phyloP scores from a whole-genome alignment of 805 yeast genomes.

The Vanderwaltozyma verrucispora region DNA sequence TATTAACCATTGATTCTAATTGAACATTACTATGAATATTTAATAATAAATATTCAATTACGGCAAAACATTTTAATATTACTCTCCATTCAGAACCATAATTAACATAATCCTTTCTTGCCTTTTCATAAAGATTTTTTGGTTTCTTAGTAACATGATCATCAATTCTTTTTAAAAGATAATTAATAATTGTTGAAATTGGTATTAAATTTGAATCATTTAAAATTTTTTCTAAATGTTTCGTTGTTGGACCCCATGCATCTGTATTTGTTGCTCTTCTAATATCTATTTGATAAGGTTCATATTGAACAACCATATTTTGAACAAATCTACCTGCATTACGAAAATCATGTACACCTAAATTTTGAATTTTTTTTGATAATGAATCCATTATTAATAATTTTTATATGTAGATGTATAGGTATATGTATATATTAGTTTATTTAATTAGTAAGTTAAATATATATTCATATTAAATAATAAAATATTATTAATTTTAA shows the following conservation, averaged over 20 bases:
- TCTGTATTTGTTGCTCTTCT: slow-evolving; percentile 42
- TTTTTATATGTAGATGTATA: background rate
- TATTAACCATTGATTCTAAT: slow-evolving; percentile 18
- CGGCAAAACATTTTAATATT: slow-evolving; percentile 29
- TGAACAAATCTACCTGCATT: slow-evolving; percentile 33
- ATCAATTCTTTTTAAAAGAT: slow-evolving; percentile 27
- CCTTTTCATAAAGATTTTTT: slow-evolving; percentile 29
- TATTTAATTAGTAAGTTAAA: too few species aligned
- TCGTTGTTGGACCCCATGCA: slow-evolving; percentile 43
- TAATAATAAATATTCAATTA: slow-evolving; percentile 27
- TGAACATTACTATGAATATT: slow-evolving; percentile 27
- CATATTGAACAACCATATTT: slow-evolving; percentile 30
- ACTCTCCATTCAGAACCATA: slow-evolving; percentile 34
- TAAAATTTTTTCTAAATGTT: slow-evolving; percentile 31
- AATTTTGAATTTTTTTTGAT: slow-evolving; percentile 25
- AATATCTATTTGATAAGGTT: slow-evolving; percentile 30
- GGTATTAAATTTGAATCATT: slow-evolving; percentile 24
- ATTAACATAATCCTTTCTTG: slow-evolving; percentile 32
- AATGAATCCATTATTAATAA: slow-evolving; percentile 20
- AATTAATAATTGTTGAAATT: slow-evolving; percentile 27
- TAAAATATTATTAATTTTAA: too few species aligned
- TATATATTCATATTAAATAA: too few species aligned
- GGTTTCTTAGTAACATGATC: slow-evolving; percentile 30
- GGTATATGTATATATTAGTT: too few species aligned
- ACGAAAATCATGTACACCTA: slow-evolving; percentile 31